A percentile compares a stretch with the other conserved stretches of the same genome.
These are phyloP conservation scores for Brettanomyces sp. DNA, from an alignment of 805 yeast species.

Conservation along the genomic window DNA sequence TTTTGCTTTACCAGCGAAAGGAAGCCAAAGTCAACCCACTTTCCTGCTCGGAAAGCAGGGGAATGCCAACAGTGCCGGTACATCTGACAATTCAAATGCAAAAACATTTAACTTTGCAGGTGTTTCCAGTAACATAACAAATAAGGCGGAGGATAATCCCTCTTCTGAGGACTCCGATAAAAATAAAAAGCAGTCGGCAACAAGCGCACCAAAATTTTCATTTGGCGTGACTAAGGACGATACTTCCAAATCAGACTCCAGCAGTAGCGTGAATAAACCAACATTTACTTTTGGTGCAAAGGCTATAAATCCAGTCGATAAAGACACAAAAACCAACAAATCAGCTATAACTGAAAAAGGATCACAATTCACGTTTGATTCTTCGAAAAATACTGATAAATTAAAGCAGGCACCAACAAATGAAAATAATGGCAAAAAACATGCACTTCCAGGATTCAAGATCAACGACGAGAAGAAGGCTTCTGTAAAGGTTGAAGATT, in stretches of 20 bases:
- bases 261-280: not conserved
- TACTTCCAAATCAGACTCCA: not conserved
- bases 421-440: not conserved
- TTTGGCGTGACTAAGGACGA: conserved; percentile 8
- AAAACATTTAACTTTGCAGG: conserved; percentile 1
- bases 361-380: conserved; percentile 4
- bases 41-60: conserved; percentile 2
- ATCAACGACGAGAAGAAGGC: conserved; percentile 5
- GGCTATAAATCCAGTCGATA: conserved; percentile 1
- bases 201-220: conserved; percentile 4
- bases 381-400: conserved; percentile 8
- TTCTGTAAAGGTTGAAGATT: conserved; percentile 37
- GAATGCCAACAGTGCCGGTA: not conserved
- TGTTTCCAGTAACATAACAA: not conserved
- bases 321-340: not conserved
- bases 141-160: not conserved
- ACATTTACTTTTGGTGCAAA: not conserved
- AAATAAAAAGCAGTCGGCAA: conserved; percentile 1
- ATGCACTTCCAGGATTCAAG: not conserved
- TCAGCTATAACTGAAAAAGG: not conserved
- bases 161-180: conserved; percentile 11
- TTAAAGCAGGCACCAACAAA: conserved; percentile 3
- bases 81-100: conserved; percentile 1
- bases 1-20: conserved; percentile 9
- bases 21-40: conserved; percentile 1